Base-by-base conservation (phyloP, 768 basidiomycete genomes). In the Kondoa malvinella region DNA sequence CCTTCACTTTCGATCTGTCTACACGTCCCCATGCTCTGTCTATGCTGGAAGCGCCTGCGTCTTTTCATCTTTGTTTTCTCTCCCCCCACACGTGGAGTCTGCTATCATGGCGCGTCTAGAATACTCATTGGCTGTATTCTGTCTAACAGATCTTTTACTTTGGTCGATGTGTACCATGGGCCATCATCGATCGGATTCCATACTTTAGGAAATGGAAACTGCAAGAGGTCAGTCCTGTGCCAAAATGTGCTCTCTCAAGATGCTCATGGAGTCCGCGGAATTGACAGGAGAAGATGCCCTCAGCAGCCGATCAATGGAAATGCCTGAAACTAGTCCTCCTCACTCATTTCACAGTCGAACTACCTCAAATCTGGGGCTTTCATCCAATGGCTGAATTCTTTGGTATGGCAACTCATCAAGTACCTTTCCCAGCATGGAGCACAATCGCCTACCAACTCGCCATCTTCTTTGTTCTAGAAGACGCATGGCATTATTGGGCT, bases 141-240 rank as follows among this genome's bases (percentile, higher is more conserved):
- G 65, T 3, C 3, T 25, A 12, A 1, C 67, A 95, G 92, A 78
- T 91, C 74, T 89, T 96, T 8, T 99, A 99, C 80, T 99, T 99
- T 75, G 95, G 94, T 50, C 87, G 95, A 27, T 86, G 86, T 71
- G 77, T 97, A 21, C 95, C 92, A 0, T 95, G 91, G 89, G 87
- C 96, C 73, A 87, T 95, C 78, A 86, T 96, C 76, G 95, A 99
- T 78, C 80, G 85, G 1, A 89, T 92, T 34, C 91, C 91, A 0
- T 96, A 90, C 80, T 99, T 97, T 80, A 83, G 83, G 60, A 82
- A 83, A 78, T 97, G 89, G 89, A 97, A 97, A 77, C 81, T 99
- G 2, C 94, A 99, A 76, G 85, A 89, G 1, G 82, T 80, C 33
- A 67, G 79, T 72, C 76, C 25, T 72, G 60, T 27, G 8, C 14